phyloP scores from a whole-genome alignment of 148 eudicot species.

The Silene latifolia region DNA sequence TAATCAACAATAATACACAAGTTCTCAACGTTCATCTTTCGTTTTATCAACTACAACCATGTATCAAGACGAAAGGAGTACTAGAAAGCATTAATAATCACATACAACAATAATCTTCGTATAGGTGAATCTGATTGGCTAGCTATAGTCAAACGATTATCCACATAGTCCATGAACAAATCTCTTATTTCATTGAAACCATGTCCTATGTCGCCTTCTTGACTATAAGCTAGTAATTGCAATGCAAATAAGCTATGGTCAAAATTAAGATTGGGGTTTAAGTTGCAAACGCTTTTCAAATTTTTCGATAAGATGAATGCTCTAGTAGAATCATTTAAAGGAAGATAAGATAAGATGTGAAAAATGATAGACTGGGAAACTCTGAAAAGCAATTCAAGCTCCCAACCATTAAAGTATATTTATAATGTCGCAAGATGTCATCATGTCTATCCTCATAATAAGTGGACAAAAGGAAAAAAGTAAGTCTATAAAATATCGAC shows the following conservation, averaged over 20 bases:
- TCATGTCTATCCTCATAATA: too few species aligned
- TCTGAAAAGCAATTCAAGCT: background rate
- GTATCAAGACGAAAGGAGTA: background rate
- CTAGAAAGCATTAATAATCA: background rate
- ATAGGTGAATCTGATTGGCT: background rate
- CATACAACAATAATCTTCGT: background rate
- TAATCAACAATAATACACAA: background rate
- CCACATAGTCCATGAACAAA: conserved; percentile 10
- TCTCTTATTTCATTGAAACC: conserved; percentile 9
- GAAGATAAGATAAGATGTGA: conserved; percentile 1
- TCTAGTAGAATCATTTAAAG: conserved; percentile 7
- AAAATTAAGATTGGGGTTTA: conserved; percentile 1
- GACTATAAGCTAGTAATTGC: background rate
- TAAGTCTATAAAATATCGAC: too few species aligned
- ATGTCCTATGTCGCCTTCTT: background rate
- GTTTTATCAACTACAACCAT: background rate
- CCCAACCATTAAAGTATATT: background rate
- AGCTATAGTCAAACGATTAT: background rate
- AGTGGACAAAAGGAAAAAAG: too few species aligned
- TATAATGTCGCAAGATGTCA: background rate
- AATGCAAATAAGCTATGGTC: conserved; percentile 12
- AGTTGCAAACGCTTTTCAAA: background rate
- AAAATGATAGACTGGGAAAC: conserved; percentile 6
- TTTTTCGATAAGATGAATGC: conserved; percentile 9
- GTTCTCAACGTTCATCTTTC: background rate